A percentile compares a stretch with the other conserved stretches of the same genome.
Evolutionary conservation across 139 green algal species (phyloP).

Genomic region (Chlamydomonas schloesseri): DNA sequence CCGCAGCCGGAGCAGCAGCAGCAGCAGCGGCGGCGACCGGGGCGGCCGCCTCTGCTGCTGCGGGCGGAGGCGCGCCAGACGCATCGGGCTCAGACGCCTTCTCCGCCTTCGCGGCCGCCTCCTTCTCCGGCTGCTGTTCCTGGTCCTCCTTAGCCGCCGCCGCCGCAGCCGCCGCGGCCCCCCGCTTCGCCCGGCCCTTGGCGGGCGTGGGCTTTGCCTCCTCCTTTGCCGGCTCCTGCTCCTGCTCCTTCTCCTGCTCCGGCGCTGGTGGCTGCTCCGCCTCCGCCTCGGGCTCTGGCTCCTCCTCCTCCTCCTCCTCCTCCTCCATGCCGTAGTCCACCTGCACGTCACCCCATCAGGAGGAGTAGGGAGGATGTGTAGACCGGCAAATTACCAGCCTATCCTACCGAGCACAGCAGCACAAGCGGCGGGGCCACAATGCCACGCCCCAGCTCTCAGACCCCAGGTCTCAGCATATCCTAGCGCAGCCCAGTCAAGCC

Average conservation of each 20-base stretch:
- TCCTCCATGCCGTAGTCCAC: conserved; percentile 37
- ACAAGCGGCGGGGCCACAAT: too few relatives aligned
- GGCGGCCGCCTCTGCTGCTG: too few relatives aligned
- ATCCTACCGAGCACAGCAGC: too few relatives aligned
- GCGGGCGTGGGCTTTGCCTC: not conserved
- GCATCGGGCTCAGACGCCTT: not conserved
- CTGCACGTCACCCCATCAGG: not conserved
- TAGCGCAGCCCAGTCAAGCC: too few relatives aligned
- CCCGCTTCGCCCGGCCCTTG: not conserved
- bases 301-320: not conserved
- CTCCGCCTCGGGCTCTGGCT: not conserved
- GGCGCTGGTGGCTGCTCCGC: not conserved
- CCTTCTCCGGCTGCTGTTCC: not conserved
- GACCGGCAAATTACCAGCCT: too few relatives aligned
- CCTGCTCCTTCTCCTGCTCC: not conserved
- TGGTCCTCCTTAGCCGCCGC: not conserved
- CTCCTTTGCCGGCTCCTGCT: not conserved
- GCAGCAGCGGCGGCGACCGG: too few relatives aligned
- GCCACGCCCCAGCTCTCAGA: too few relatives aligned
- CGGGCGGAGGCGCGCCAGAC: too few relatives aligned
- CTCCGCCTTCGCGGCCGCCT: not conserved
- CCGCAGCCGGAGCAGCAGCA: too few relatives aligned
- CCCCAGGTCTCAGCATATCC: too few relatives aligned
- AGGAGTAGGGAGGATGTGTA: too few relatives aligned
- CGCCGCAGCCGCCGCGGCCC: not conserved